These are phyloP conservation scores for Leishmania tarentolae DNA, from an alignment of 208 protist genomes.

Conservation along the genomic window DNA sequence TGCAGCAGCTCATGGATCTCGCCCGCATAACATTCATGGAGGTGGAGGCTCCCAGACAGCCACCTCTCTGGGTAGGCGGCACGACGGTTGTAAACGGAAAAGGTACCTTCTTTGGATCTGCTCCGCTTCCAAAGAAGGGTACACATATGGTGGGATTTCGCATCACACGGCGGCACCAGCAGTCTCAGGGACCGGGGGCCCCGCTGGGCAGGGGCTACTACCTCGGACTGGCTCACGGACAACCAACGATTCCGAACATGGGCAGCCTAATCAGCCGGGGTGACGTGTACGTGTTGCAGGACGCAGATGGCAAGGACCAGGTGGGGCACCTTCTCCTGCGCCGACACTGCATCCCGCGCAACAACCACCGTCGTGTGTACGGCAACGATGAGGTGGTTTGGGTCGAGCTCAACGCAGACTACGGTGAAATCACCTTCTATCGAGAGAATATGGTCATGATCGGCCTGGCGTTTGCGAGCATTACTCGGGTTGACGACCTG, in stretches of 20 bases:
- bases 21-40: constrained; percentile 50
- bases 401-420: constrained; percentile 89
- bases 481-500: constrained; percentile 70
- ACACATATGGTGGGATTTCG: constrained; percentile 84
- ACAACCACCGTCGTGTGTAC: constrained; percentile 76
- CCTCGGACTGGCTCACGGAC: constrained; percentile 77
- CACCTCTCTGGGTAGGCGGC: constrained; percentile 65
- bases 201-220: constrained; percentile 91
- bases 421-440: constrained; percentile 87
- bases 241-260: constrained; percentile 71
- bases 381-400: constrained; percentile 88
- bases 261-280: constrained; percentile 64
- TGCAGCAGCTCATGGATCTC: constrained; percentile 67
- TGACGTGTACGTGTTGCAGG: constrained; percentile 88
- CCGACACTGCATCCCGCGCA: constrained; percentile 73
- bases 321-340: constrained; percentile 74
- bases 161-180: constrained; percentile 65
- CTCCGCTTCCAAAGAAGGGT: constrained; percentile 64
- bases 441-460: constrained; percentile 86
- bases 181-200: constrained; percentile 61
- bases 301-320: constrained; percentile 89
- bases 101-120: constrained; percentile 71
- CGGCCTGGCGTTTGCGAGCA: constrained; percentile 85
- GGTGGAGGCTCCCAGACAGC: constrained; percentile 30
- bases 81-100: constrained; percentile 65